Conservation (phyloP, 306 rosid genomes). For the Pyrus bretschneideri region DNA sequence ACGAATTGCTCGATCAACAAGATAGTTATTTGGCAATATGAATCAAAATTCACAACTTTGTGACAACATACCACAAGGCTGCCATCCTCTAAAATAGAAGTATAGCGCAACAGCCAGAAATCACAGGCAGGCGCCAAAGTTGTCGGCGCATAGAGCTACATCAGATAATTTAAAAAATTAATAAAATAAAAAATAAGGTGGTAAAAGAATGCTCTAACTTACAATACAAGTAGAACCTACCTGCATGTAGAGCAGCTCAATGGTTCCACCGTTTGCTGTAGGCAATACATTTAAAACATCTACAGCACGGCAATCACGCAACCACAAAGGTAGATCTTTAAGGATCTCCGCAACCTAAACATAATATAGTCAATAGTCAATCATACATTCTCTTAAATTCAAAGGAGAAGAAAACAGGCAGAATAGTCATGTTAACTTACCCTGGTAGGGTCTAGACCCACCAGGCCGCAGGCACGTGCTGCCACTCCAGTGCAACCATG, state of each 20-base stretch:
- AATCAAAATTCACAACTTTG: background rate
- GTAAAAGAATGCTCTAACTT: background rate
- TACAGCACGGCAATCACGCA: slow-evolving; percentile 98
- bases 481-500: slow-evolving; percentile 99
- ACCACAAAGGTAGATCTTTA: slow-evolving; percentile 93
- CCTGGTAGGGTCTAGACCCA: slow-evolving; percentile 99
- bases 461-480: slow-evolving; percentile 99
- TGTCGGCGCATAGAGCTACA: slow-evolving; percentile 84
- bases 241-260: slow-evolving; percentile 99
- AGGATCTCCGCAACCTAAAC: slow-evolving; percentile 95
- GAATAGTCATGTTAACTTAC: slow-evolving; percentile 37
- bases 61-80: slow-evolving; percentile 73
- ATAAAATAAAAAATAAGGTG: background rate
- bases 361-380: slow-evolving; percentile 11
- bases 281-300: slow-evolving; percentile 91
- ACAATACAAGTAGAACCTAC: slow-evolving; percentile 20
- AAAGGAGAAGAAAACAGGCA: background rate
- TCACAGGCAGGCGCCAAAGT: slow-evolving; percentile 96
- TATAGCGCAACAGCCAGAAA: slow-evolving; percentile 93
- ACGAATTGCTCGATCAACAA: background rate
- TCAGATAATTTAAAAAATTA: slow-evolving; percentile 4
- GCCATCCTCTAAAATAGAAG: slow-evolving; percentile 92
- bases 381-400: slow-evolving; percentile 10
- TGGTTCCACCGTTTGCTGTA: slow-evolving; percentile 95
- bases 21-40: slow-evolving; percentile 1